Evolutionary conservation across 1,284 basidiomycete species (phyloP).

Genomic region (Austroboletus niveus): DNA sequence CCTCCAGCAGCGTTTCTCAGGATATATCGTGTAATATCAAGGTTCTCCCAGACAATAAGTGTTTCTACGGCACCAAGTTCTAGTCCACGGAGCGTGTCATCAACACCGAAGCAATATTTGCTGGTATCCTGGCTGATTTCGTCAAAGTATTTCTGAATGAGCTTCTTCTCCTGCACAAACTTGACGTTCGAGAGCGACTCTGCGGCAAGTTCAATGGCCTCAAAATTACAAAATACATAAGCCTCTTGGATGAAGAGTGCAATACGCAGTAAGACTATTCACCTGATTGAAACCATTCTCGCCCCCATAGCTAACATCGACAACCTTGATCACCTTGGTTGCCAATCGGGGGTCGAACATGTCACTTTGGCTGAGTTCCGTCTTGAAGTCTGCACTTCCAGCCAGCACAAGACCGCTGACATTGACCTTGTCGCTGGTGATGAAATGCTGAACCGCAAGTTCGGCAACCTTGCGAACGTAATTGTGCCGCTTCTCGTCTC

Average conservation of each 20-base stretch:
- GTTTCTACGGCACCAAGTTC: constrained; percentile 98
- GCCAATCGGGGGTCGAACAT: constrained; percentile 91
- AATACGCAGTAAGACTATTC: constrained; percentile 11
- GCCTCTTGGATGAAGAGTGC: not conserved
- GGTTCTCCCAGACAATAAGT: constrained; percentile 97
- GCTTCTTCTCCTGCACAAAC: constrained; percentile 98
- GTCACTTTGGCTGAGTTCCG: constrained; percentile 93
- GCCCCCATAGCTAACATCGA: constrained; percentile 98
- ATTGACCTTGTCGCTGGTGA: constrained; percentile 98
- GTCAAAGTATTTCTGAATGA: constrained; percentile 98
- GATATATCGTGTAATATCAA: constrained; percentile 83
- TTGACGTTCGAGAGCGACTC: constrained; percentile 98
- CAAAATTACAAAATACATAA: constrained; percentile 16
- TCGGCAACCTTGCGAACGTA: constrained; percentile 99
- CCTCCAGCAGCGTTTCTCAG: constrained; percentile 90
- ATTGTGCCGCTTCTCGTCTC: constrained; percentile 99
- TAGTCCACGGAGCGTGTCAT: constrained; percentile 95
- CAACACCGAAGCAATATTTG: constrained; percentile 98
- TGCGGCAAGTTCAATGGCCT: constrained; percentile 96
- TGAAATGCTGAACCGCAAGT: constrained; percentile 95
- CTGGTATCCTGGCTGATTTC: constrained; percentile 98
- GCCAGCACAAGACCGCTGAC: constrained; percentile 96
- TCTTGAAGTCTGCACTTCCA: constrained; percentile 99
- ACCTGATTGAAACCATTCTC: constrained; percentile 99
- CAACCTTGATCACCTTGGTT: constrained; percentile 94